A percentile compares a stretch with the other conserved stretches of the same genome.
phyloP scores from a whole-genome alignment of 805 yeast species.

The Lipomyces lipofer region DNA sequence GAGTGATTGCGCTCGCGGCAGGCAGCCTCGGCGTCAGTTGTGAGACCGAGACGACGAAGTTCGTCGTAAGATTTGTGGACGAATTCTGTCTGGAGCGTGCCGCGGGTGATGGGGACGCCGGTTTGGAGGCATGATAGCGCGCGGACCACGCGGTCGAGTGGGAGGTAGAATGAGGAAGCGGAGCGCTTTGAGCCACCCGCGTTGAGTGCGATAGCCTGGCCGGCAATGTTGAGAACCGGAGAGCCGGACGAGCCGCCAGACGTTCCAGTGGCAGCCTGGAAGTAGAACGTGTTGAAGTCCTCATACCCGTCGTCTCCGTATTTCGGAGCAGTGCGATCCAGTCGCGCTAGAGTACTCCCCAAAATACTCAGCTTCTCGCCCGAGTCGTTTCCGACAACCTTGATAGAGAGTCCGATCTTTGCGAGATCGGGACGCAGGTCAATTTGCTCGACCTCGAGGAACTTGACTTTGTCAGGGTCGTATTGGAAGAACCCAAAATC shows the following conservation, averaged over 20 bases:
- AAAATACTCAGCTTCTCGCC: constrained; percentile 31
- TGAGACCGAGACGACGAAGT: constrained; percentile 25
- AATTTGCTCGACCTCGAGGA: constrained; percentile 26
- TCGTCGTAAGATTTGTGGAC: constrained; percentile 26
- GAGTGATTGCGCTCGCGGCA: constrained; percentile 20
- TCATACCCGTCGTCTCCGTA: constrained; percentile 29
- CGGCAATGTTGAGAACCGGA: constrained; percentile 29
- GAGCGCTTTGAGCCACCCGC: constrained; percentile 31
- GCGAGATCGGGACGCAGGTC: constrained; percentile 31
- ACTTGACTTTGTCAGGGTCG: constrained; percentile 25
- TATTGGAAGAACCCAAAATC: constrained; percentile 31
- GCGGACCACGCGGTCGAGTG: constrained; percentile 28
- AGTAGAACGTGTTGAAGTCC: constrained; percentile 30
- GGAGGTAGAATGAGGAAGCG: constrained; percentile 30
- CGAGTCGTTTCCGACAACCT: constrained; percentile 30
- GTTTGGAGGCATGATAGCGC: constrained; percentile 23
- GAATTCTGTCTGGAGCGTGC: constrained; percentile 29
- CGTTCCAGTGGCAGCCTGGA: constrained; percentile 31
- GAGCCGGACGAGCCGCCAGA: constrained; percentile 32
- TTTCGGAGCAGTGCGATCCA: constrained; percentile 28
- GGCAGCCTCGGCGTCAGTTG: constrained; percentile 13
- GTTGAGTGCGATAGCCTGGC: constrained; percentile 30
- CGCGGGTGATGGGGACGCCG: constrained; percentile 23
- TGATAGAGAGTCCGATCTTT: constrained; percentile 24
- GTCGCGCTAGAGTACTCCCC: constrained; percentile 30